phyloP scores from a whole-genome alignment of 2,329 filamentous ascomycete species.

The Aspergillus carbonarius region DNA sequence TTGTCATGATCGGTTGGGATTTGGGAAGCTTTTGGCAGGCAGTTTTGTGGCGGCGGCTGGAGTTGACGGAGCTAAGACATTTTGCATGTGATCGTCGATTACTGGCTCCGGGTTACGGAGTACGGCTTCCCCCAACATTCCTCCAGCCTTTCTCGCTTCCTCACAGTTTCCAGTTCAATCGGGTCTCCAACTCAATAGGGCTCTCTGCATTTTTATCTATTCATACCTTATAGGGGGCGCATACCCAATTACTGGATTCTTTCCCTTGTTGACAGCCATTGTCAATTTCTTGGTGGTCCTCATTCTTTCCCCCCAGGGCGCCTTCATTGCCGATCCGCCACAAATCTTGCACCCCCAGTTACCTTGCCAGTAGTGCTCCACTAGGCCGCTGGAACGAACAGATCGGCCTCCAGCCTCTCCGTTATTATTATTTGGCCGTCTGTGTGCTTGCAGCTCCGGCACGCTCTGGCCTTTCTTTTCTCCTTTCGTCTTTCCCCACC shows the following conservation, averaged over 20 bases:
- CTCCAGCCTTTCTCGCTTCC: not conserved
- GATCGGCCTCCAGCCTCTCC: constrained; percentile 1
- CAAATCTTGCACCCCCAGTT: constrained; percentile 8
- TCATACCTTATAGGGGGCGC: not conserved
- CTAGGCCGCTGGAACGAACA: not conserved
- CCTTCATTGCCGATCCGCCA: constrained; percentile 10
- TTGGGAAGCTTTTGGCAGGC: not conserved
- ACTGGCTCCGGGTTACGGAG: not conserved
- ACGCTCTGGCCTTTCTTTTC: constrained; percentile 3
- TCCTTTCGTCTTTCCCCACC: not conserved
- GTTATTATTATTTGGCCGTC: constrained; percentile 7
- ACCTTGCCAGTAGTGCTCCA: constrained; percentile 7
- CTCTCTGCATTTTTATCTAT: not conserved
- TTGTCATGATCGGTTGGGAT: not conserved
- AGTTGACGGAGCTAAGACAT: not conserved
- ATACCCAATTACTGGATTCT: not conserved
- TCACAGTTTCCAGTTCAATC: not conserved
- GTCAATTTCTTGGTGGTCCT: not conserved
- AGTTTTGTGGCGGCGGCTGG: not conserved
- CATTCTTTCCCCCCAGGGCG: not conserved
- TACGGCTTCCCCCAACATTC: not conserved
- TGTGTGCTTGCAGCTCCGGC: constrained; percentile 7
- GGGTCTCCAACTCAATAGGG: not conserved
- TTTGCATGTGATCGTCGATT: constrained; percentile 5
- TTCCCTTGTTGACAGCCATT: not conserved